Conservation (phyloP, 768 basidiomycete genomes). For the Tricholoma furcatifolium region DNA sequence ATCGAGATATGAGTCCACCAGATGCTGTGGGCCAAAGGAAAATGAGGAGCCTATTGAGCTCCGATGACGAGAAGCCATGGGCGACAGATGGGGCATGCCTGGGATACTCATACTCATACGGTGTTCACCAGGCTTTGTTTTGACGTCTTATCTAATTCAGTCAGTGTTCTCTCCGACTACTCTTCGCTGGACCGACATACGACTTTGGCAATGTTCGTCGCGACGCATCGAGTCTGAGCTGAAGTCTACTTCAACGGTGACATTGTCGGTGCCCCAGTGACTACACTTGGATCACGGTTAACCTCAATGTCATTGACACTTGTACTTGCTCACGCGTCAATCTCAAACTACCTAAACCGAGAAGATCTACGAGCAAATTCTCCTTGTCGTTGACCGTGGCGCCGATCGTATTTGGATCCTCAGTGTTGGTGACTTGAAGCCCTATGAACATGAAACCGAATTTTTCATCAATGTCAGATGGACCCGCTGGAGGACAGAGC, state of each 20-base stretch:
- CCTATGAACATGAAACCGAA: constrained; percentile 67
- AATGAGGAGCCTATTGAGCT: constrained; percentile 78
- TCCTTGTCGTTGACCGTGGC: constrained; percentile 57
- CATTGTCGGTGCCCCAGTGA: constrained; percentile 56
- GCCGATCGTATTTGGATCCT: constrained; percentile 66
- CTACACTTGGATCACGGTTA: constrained; percentile 70
- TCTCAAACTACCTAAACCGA: constrained; percentile 41
- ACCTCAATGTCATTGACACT: constrained; percentile 14
- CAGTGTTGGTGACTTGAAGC: constrained; percentile 79
- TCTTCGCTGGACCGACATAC: too few relatives aligned
- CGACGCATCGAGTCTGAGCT: constrained; percentile 48
- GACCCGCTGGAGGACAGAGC: constrained; percentile 59
- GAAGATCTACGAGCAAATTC: constrained; percentile 67
- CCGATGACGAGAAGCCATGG: constrained; percentile 58
- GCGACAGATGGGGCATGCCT: constrained; percentile 50
- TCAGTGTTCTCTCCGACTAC: too few relatives aligned
- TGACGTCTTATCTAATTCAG: too few relatives aligned
- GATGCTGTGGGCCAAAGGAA: constrained; percentile 78
- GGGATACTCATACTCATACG: too few relatives aligned
- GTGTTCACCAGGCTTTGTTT: too few relatives aligned
- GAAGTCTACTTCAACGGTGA: constrained; percentile 67
- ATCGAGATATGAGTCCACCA: constrained; percentile 70
- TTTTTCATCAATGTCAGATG: constrained; percentile 66
- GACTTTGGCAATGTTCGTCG: constrained; percentile 73
- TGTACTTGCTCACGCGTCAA: too few relatives aligned